Conservation (phyloP, 1,139 yeast genomes). For the Lodderomyces oxycetoniae region DNA sequence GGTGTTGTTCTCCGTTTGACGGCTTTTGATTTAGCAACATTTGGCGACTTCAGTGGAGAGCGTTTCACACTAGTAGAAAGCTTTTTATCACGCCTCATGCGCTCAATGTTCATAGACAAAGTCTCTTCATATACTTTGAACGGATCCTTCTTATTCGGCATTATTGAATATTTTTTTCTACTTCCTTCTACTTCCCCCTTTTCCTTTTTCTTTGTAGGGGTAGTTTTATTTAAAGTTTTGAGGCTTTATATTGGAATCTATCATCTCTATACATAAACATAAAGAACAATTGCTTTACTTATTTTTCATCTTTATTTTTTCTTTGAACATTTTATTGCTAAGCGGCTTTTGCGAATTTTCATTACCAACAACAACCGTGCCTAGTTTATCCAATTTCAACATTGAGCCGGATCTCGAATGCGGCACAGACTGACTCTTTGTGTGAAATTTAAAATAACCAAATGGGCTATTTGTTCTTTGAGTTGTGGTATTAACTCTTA, state of each 20-base stretch:
- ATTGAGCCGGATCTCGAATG: slow-evolving; percentile 8
- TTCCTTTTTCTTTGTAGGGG: neutral
- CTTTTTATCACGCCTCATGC: slow-evolving; percentile 7
- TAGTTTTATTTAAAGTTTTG: neutral
- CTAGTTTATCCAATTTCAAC: slow-evolving; percentile 7
- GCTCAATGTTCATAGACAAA: slow-evolving; percentile 6
- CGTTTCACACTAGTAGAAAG: too few relatives aligned
- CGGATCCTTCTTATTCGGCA: slow-evolving; percentile 7
- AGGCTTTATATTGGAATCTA: too few relatives aligned
- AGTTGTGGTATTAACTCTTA: slow-evolving; percentile 3
- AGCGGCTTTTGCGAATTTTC: neutral
- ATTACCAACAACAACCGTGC: too few relatives aligned
- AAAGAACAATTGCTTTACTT: too few relatives aligned
- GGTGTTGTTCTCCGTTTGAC: slow-evolving; percentile 1
- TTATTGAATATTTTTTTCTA: slow-evolving; percentile 1
- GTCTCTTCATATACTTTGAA: slow-evolving; percentile 9
- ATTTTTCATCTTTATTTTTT: neutral
- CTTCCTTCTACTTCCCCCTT: slow-evolving; percentile 5
- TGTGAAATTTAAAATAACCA: slow-evolving; percentile 7
- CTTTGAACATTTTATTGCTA: neutral
- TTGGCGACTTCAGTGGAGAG: too few relatives aligned
- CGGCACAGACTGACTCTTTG: slow-evolving; percentile 9
- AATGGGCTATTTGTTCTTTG: slow-evolving; percentile 6
- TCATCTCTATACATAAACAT: too few relatives aligned
- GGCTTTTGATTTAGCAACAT: slow-evolving; percentile 4